Evolutionary conservation across 1,284 basidiomycete species (phyloP).

Genomic region (Boletellus sp.): DNA sequence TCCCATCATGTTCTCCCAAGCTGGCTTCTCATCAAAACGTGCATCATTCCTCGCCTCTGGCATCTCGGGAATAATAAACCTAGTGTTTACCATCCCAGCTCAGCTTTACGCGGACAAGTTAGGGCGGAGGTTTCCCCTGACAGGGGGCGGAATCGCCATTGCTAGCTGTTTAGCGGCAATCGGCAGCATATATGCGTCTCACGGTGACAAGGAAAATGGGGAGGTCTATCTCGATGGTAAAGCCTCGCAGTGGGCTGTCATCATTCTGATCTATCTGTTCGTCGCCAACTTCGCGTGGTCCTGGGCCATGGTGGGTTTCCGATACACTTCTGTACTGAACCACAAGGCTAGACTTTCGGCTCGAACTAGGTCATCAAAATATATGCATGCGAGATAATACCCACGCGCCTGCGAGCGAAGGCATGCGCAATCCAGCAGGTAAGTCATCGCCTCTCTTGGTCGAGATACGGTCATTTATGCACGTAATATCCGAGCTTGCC

Average conservation of each 20-base stretch:
- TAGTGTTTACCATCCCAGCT: slow-evolving; percentile 41
- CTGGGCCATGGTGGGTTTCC: slow-evolving; percentile 28
- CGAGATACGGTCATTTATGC: slow-evolving; percentile 24
- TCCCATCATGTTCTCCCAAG: slow-evolving; percentile 49
- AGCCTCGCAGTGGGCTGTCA: slow-evolving; percentile 40
- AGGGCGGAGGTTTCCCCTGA: slow-evolving; percentile 43
- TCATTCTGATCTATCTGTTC: slow-evolving; percentile 47
- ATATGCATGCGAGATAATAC: slow-evolving; percentile 32
- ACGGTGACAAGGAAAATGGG: slow-evolving; percentile 28
- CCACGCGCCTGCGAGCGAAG: slow-evolving; percentile 32
- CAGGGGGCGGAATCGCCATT: slow-evolving; percentile 44
- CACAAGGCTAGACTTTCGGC: background rate
- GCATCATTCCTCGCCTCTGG: slow-evolving; percentile 52
- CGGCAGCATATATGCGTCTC: slow-evolving; percentile 42
- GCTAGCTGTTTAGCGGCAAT: slow-evolving; percentile 38
- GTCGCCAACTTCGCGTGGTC: slow-evolving; percentile 35
- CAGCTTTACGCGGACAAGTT: slow-evolving; percentile 45
- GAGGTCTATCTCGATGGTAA: slow-evolving; percentile 23
- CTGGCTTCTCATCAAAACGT: slow-evolving; percentile 42
- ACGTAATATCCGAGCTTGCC: slow-evolving; percentile 13
- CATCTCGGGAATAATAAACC: slow-evolving; percentile 47
- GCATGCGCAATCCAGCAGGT: slow-evolving; percentile 38
- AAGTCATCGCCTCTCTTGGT: slow-evolving; percentile 35
- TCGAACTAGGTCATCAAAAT: slow-evolving; percentile 28
- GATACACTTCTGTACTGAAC: background rate